A percentile compares a stretch with the other conserved stretches of the same genome.
Evolutionary conservation across 768 basidiomycete genomes (phyloP).

Genomic region (Trametes cinnabarina): DNA sequence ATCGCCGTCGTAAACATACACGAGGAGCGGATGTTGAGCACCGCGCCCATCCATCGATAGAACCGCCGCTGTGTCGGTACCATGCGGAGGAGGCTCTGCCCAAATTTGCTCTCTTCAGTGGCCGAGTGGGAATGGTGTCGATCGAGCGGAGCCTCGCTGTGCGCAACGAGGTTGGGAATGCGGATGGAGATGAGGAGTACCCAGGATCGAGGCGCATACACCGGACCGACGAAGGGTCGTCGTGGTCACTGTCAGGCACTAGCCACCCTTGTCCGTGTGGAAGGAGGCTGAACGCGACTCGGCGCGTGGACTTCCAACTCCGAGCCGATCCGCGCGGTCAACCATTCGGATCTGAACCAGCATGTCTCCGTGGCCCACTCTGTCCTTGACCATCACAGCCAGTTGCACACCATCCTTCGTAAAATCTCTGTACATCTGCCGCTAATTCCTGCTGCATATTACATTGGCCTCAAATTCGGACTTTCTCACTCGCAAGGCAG

Average conservation of each 20-base stretch:
- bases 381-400: background rate
- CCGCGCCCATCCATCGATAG: slow-evolving; percentile 6
- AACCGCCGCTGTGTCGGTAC: slow-evolving; percentile 1
- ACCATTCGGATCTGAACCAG: slow-evolving; percentile 4
- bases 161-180: background rate
- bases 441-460: no score
- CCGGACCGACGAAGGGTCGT: slow-evolving; percentile 1
- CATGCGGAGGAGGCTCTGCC: background rate
- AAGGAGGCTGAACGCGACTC: background rate
- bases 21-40: no score
- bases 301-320: slow-evolving; percentile 4
- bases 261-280: background rate
- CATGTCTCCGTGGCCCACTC: background rate
- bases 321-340: slow-evolving; percentile 1
- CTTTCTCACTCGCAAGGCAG: no score
- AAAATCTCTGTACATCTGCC: no score
- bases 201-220: background rate
- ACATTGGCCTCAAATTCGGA: no score
- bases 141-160: background rate
- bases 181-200: background rate
- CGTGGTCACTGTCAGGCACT: background rate
- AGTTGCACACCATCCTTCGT: background rate
- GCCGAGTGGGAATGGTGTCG: background rate
- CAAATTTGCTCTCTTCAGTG: background rate
- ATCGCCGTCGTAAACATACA: no score